Evolutionary conservation across 2,329 filamentous ascomycete genomes (phyloP).

Genomic region (Fusarium praegraminearum): DNA sequence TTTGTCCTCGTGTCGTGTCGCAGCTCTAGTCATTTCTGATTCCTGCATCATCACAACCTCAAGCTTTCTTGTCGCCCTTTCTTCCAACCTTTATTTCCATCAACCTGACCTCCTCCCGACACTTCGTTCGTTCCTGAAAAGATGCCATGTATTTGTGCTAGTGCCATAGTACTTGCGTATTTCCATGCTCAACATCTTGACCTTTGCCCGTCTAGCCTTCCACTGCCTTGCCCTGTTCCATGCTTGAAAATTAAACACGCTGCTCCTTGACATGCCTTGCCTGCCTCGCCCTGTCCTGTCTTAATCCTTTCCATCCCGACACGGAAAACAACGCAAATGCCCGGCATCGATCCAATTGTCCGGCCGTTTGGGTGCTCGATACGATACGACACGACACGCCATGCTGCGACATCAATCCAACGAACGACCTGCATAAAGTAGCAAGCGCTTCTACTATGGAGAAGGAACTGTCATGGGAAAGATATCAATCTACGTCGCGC

Average conservation of each 20-base stretch:
- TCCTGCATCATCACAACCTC: slow-evolving; percentile 42
- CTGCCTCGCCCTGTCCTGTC: neutral
- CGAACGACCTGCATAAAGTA: neutral
- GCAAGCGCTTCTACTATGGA: slow-evolving; percentile 12
- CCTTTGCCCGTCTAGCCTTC: neutral
- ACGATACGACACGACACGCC: neutral
- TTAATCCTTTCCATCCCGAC: neutral
- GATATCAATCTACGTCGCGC: too few relatives aligned
- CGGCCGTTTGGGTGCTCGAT: neutral
- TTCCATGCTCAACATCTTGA: neutral
- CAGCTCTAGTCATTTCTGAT: slow-evolving; percentile 32
- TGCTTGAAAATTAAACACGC: neutral
- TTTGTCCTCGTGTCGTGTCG: slow-evolving; percentile 25
- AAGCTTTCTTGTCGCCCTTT: neutral
- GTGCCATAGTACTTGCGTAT: slow-evolving; percentile 19
- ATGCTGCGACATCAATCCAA: neutral
- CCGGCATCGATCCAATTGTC: neutral
- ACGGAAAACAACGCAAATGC: neutral
- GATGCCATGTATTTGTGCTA: slow-evolving; percentile 5
- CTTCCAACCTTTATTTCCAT: neutral
- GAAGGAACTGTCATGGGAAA: neutral
- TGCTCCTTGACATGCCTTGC: neutral
- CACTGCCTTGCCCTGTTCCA: neutral
- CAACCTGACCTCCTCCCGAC: neutral
- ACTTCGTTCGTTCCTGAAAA: neutral